Evolutionary conservation across 140 eudicot genomes (phyloP), one percentile per base, ranked within the genome.

Genomic region (Cichorium intybus): DNA sequence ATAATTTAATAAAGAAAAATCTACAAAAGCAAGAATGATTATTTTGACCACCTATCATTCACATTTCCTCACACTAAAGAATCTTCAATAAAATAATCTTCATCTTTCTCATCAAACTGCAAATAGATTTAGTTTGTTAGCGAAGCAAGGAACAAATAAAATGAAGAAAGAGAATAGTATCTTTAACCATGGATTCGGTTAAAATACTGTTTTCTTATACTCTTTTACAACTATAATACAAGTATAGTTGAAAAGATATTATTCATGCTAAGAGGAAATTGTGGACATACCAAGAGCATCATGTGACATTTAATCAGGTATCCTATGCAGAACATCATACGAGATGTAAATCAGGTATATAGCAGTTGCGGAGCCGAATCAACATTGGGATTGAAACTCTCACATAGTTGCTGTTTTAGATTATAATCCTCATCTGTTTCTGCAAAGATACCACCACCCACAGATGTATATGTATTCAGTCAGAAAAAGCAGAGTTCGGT

Each of bases 401-500:
- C 3, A 35, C 43, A 35, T 7, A 31, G 10, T 1, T 31, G 37
- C 7, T 31, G 37, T n/a, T n/a, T n/a, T n/a, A n/a, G n/a, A n/a
- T n/a, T n/a, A n/a, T n/a, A n/a, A n/a, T n/a, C n/a, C n/a, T n/a
- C n/a, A n/a, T n/a, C n/a, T n/a, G n/a, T n/a, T n/a, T n/a, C n/a
- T n/a, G n/a, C n/a, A n/a, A n/a, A n/a, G n/a, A n/a, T n/a, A n/a
- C n/a, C n/a, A n/a, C n/a, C n/a, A n/a, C n/a, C n/a, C n/a, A n/a
- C n/a, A n/a, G n/a, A n/a, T n/a, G n/a, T n/a, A n/a, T n/a, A n/a
- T 35, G 48, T 60, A 6, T 23, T 15, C 27, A 20, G 77, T 72
- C 21, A 91, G 62, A 91, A 91, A 55, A 91, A 91, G 81, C 95
- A 91, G 71, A 91, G 89, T 50, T 87, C 97, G 0, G 97, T 91